Evolutionary conservation across 75 land plant species (phyloP).

Genomic region (Sequoiadendron giganteum): DNA sequence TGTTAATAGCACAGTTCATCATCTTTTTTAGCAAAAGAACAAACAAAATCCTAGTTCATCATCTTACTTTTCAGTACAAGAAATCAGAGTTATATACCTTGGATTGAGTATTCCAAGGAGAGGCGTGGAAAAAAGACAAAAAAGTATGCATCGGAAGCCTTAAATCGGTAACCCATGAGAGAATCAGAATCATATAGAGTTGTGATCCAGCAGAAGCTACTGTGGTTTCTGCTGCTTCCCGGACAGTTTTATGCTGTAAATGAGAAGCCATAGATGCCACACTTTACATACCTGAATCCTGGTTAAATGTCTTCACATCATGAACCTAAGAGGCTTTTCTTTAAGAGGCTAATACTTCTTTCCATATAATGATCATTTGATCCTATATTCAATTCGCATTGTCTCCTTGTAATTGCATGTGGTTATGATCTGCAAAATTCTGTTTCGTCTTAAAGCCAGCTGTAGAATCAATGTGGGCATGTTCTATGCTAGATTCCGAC

Average conservation of each 20-base stretch:
- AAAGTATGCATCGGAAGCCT: not conserved
- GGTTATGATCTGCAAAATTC: not conserved
- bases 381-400: not conserved
- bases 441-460: not conserved
- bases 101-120: not conserved
- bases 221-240: not conserved
- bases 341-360: not conserved
- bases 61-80: constrained; percentile 4
- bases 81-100: not conserved
- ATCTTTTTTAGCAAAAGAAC: not conserved
- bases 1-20: not conserved
- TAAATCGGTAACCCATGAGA: not conserved
- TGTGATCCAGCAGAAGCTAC: not conserved
- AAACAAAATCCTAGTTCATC: not conserved
- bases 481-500: not conserved
- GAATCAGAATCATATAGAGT: not conserved
- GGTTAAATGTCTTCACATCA: not conserved
- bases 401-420: constrained; percentile 3
- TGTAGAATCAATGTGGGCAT: not conserved
- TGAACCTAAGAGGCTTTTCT: not conserved
- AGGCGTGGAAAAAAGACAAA: not conserved
- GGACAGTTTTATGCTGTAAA: not conserved
- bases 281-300: constrained; percentile 3
- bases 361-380: not conserved
- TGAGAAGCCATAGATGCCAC: not conserved